Conservation (phyloP, 2,329 filamentous ascomycete species). For the Scolecobasidium constrictum region DNA sequence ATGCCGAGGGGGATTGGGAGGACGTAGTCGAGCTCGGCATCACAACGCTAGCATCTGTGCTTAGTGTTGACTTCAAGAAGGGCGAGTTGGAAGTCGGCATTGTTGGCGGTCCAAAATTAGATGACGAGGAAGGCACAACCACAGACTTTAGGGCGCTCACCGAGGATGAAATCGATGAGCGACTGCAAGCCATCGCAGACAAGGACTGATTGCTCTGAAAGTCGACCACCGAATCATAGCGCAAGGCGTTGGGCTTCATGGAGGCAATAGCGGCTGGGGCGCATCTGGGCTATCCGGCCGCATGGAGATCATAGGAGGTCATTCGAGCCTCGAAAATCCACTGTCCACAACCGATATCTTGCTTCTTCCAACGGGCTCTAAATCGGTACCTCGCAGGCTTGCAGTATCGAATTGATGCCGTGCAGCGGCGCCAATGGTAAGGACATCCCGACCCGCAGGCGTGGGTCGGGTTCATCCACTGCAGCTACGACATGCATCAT, state of each 20-base stretch:
- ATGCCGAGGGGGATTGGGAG: slow-evolving; percentile 85
- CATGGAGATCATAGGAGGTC: neutral
- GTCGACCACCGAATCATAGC: neutral
- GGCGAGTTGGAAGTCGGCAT: slow-evolving; percentile 96
- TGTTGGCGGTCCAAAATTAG: slow-evolving; percentile 73
- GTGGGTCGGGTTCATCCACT: neutral
- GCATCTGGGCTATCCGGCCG: neutral
- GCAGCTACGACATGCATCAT: neutral
- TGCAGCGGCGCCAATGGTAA: neutral
- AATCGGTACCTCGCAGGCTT: no score
- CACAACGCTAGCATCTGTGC: slow-evolving; percentile 84
- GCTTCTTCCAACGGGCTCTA: neutral
- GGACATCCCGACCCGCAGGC: neutral
- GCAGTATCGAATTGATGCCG: no score
- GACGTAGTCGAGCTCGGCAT: slow-evolving; percentile 97
- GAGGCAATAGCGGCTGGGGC: neutral
- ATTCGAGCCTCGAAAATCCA: neutral
- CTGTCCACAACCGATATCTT: neutral
- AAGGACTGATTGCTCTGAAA: slow-evolving; percentile 58
- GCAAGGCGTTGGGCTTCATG: neutral
- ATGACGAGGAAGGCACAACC: slow-evolving; percentile 68
- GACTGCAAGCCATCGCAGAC: slow-evolving; percentile 94
- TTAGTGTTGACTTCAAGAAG: slow-evolving; percentile 99
- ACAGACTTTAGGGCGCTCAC: slow-evolving; percentile 77
- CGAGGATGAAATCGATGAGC: slow-evolving; percentile 96